These are phyloP conservation scores for Filobasidium floriforme DNA, from an alignment of 768 basidiomycete species.

Conservation along the genomic window DNA sequence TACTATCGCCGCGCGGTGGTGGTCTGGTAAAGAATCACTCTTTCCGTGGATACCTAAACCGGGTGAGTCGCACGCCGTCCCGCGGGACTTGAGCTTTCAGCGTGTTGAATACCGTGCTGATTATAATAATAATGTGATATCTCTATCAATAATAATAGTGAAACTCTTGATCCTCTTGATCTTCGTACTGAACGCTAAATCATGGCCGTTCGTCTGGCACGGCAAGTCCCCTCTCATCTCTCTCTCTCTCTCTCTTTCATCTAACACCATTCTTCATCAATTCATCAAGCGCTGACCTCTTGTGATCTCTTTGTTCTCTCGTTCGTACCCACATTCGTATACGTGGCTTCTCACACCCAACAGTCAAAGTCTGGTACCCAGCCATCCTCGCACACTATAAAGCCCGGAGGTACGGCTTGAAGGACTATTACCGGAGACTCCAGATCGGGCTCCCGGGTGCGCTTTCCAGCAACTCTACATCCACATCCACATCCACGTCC, in stretches of 20 bases:
- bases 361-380: conserved; percentile 23
- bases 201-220: conserved; percentile 25
- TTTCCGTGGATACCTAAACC: conserved; percentile 19
- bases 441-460: conserved; percentile 7
- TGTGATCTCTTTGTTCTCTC: too few relatives aligned
- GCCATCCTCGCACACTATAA: conserved; percentile 15
- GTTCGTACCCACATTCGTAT: too few relatives aligned
- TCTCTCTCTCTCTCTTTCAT: background rate
- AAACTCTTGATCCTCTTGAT: conserved; percentile 19
- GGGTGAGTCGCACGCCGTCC: conserved; percentile 8
- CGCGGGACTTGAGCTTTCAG: too few relatives aligned
- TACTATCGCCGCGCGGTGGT: background rate
- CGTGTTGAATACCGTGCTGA: too few relatives aligned
- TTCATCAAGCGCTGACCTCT: too few relatives aligned
- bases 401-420: conserved; percentile 10
- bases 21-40: background rate
- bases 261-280: too few relatives aligned
- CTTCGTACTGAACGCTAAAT: conserved; percentile 20
- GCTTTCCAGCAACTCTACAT: too few relatives aligned
- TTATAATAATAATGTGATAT: background rate
- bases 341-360: too few relatives aligned
- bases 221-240: conserved; percentile 6
- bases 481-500: too few relatives aligned
- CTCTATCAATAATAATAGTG: conserved; percentile 9
- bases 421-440: conserved; percentile 12